A percentile compares a stretch with the other conserved stretches of the same genome.
Conservation (phyloP, 345 rosid genomes). For the Corchorus capsularis region DNA sequence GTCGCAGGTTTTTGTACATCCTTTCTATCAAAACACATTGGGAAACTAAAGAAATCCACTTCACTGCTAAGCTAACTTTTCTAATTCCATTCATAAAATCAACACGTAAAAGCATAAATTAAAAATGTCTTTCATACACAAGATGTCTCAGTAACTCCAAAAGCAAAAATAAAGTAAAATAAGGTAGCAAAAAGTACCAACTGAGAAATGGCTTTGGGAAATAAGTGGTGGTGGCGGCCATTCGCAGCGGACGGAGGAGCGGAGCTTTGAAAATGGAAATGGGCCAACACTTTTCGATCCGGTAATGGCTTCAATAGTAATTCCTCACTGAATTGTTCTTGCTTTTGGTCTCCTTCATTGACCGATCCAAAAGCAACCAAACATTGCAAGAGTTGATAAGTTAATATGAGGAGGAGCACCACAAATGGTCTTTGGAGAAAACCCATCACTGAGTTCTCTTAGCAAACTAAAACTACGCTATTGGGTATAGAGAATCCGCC, state of each 20-base stretch:
- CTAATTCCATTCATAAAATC: conserved; percentile 6
- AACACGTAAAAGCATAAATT: not conserved
- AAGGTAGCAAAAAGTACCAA: conserved; percentile 48
- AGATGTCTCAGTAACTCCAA: not conserved
- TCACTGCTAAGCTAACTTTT: not conserved
- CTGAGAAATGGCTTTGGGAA: conserved; percentile 95
- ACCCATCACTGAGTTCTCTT: conserved; percentile 34
- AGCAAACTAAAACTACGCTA: not conserved
- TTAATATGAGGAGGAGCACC: conserved; percentile 24
- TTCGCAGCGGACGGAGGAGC: conserved; percentile 64
- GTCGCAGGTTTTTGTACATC: not conserved
- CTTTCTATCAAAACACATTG: not conserved
- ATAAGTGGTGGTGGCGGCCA: conserved; percentile 92
- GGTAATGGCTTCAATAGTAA: conserved; percentile 81
- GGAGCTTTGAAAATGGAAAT: conserved; percentile 73
- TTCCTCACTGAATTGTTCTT: conserved; percentile 74
- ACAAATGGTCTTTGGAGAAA: conserved; percentile 20
- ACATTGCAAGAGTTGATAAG: conserved; percentile 10
- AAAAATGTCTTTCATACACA: not conserved
- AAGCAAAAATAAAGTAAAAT: not conserved
- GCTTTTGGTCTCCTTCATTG: conserved; percentile 20
- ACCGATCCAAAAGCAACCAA: conserved; percentile 42
- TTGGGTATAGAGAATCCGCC: conserved; percentile 2
- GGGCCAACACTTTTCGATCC: conserved; percentile 79
- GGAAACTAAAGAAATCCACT: conserved; percentile 1